Evolutionary conservation across 1,284 basidiomycete genomes (phyloP).

Genomic region (Volvariella volvacea): DNA sequence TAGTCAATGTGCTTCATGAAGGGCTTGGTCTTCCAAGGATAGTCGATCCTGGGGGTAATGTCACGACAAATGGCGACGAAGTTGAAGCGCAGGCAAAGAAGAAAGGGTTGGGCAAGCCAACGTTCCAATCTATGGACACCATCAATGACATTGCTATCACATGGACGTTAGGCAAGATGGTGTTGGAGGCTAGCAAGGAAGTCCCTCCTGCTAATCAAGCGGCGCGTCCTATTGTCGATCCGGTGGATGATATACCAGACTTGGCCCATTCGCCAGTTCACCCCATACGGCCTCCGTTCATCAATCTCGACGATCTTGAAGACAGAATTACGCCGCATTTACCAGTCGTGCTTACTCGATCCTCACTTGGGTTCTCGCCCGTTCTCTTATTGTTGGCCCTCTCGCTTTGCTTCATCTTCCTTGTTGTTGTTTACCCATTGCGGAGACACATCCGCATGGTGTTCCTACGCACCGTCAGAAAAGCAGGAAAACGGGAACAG

Average conservation of each 20-base stretch:
- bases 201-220: slow-evolving; percentile 45
- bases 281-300: slow-evolving; percentile 53
- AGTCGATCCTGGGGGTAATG: slow-evolving; percentile 75
- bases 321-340: slow-evolving; percentile 56
- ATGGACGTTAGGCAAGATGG: slow-evolving; percentile 99
- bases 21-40: slow-evolving; percentile 94
- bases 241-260: slow-evolving; percentile 55
- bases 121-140: slow-evolving; percentile 89
- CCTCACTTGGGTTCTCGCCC: slow-evolving; percentile 65
- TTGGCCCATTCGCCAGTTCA: slow-evolving; percentile 43
- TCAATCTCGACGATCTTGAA: slow-evolving; percentile 54
- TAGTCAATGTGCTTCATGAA: slow-evolving; percentile 93
- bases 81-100: slow-evolving; percentile 68
- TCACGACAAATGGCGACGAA: slow-evolving; percentile 54
- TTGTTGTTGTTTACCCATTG: slow-evolving; percentile 44
- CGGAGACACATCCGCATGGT: slow-evolving; percentile 44
- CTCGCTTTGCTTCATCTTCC: slow-evolving; percentile 31
- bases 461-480: slow-evolving; percentile 40
- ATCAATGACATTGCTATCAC: slow-evolving; percentile 91
- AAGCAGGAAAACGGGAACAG: slow-evolving; percentile 27
- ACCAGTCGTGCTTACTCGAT: slow-evolving; percentile 48
- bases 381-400: slow-evolving; percentile 52
- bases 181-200: slow-evolving; percentile 90
- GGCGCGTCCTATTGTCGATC: slow-evolving; percentile 56
- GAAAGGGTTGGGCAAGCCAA: slow-evolving; percentile 75